Conservation (phyloP, 2,329 filamentous ascomycete genomes). For the Xylariaceae sp. region DNA sequence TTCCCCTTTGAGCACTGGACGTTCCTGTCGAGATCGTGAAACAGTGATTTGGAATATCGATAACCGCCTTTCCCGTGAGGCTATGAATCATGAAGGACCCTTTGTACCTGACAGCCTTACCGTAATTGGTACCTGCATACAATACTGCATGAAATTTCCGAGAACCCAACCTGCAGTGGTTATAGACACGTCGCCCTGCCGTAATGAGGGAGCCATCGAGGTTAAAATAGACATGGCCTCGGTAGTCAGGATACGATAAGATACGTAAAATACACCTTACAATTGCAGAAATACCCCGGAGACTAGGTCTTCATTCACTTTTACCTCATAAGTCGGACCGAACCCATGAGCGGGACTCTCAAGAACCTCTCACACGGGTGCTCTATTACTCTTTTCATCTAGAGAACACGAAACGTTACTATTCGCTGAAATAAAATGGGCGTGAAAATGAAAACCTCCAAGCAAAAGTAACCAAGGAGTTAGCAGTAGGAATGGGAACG, state of each 20-base stretch:
- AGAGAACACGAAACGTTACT: constrained; percentile 16
- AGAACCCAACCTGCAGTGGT: too few relatives aligned
- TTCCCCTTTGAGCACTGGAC: constrained; percentile 12
- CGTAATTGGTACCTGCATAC: constrained; percentile 18
- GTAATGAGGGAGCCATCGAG: too few relatives aligned
- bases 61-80: constrained; percentile 1
- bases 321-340: background rate
- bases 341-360: too few relatives aligned
- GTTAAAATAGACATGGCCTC: background rate
- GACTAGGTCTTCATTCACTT: background rate
- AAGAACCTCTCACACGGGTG: background rate
- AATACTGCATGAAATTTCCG: constrained; percentile 14
- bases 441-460: constrained; percentile 11
- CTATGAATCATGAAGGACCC: too few relatives aligned
- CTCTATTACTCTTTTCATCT: background rate
- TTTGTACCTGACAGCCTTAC: too few relatives aligned
- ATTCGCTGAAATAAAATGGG: background rate
- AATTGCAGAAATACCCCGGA: background rate
- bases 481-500: background rate
- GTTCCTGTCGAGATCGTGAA: constrained; percentile 1
- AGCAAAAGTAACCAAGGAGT: background rate
- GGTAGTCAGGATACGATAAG: constrained; percentile 3
- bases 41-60: constrained; percentile 20
- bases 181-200: too few relatives aligned
- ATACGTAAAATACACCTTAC: too few relatives aligned